Percentiles rank a stretch among this genome's conserved stretches.
Evolutionary conservation across 805 yeast species (phyloP).

Genomic region (Metschnikowia vanudenii): DNA sequence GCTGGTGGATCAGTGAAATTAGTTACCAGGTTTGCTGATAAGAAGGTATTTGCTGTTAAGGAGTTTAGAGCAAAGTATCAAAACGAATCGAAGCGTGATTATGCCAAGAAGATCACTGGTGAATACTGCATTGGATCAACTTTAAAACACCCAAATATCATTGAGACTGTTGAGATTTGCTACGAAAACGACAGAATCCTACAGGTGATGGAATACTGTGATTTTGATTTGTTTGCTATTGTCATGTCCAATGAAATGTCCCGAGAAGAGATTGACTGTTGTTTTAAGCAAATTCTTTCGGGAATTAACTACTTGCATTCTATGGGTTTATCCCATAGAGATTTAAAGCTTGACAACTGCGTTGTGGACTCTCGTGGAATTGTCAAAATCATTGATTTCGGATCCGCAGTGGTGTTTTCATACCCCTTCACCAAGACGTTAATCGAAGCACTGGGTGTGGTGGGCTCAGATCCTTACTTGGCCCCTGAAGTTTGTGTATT

Average conservation of each 20-base stretch:
- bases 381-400: conserved; percentile 89
- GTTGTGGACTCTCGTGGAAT: conserved; percentile 81
- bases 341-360: conserved; percentile 88
- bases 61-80: conserved; percentile 79
- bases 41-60: conserved; percentile 82
- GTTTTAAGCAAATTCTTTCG: conserved; percentile 80
- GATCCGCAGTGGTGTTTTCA: conserved; percentile 86
- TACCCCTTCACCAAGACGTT: conserved; percentile 77
- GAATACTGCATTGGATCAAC: conserved; percentile 95
- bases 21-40: conserved; percentile 64
- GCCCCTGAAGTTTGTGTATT: conserved; percentile 91
- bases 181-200: conserved; percentile 83
- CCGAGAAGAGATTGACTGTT: conserved; percentile 75
- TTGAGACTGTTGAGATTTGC: conserved; percentile 87
- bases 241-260: conserved; percentile 93
- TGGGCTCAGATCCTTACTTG: conserved; percentile 84
- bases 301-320: conserved; percentile 81
- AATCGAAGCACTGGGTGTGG: conserved; percentile 79
- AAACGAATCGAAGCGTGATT: conserved; percentile 77
- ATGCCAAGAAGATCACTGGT: conserved; percentile 87
- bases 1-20: conserved; percentile 91
- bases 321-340: conserved; percentile 88
- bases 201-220: conserved; percentile 95
- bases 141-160: conserved; percentile 82
- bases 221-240: conserved; percentile 87